Conservation (phyloP, 2,329 filamentous ascomycete genomes). For the Colletotrichum siamense region DNA sequence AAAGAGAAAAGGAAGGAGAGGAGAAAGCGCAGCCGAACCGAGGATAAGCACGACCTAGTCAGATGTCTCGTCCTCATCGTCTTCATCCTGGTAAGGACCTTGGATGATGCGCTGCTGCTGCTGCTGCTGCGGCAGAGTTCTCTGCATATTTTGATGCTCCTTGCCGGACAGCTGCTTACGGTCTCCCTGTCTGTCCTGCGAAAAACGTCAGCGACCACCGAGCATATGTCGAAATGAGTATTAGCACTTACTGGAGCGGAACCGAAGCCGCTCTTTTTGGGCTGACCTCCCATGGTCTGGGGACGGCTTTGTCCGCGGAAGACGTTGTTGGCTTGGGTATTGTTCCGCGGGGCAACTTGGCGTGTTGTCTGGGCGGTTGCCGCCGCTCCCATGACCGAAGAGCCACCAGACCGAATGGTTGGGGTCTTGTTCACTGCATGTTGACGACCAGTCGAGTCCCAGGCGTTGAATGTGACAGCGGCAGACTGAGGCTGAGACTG, state of each 20-base stretch:
- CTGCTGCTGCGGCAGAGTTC: neutral
- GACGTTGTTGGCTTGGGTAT: neutral
- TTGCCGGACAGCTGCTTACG: slow-evolving; percentile 5
- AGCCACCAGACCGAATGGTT: slow-evolving; percentile 18
- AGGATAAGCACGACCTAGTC: neutral
- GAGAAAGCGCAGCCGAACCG: neutral
- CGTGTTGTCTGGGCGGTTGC: neutral
- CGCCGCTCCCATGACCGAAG: neutral
- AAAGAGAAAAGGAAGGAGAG: neutral
- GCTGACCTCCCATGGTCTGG: neutral
- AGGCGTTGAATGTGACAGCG: slow-evolving; percentile 26
- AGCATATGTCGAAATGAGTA: neutral
- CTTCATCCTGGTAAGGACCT: neutral
- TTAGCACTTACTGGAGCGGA: neutral
- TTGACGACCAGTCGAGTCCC: slow-evolving; percentile 31
- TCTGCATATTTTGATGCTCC: slow-evolving; percentile 9
- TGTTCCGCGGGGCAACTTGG: neutral
- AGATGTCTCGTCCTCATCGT: neutral
- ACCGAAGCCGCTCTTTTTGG: neutral
- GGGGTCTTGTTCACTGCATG: slow-evolving; percentile 27
- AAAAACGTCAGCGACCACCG: neutral
- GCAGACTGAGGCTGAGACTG: neutral
- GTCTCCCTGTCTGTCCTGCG: neutral
- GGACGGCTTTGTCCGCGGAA: neutral
- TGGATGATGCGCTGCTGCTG: neutral